phyloP scores from a whole-genome alignment of 208 protist genomes.

The Phytomonas serpens region DNA sequence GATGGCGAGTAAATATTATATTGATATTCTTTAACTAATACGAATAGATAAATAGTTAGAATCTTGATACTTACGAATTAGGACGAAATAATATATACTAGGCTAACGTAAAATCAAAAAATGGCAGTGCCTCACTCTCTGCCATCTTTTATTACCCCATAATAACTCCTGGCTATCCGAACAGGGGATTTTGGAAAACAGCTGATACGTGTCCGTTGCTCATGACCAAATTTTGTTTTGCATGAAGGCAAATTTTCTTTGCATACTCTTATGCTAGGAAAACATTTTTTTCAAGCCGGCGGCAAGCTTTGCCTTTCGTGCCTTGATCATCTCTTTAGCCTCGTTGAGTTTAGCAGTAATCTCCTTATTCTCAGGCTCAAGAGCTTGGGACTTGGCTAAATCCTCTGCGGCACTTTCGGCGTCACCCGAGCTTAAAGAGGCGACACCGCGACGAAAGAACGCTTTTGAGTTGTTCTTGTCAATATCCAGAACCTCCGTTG shows the following conservation, averaged over 20 bases:
- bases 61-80: background rate
- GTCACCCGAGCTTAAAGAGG: slow-evolving; percentile 47
- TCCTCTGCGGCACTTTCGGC: slow-evolving; percentile 62
- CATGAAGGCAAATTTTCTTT: background rate
- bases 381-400: slow-evolving; percentile 35
- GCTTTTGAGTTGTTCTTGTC: slow-evolving; percentile 80
- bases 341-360: slow-evolving; percentile 60
- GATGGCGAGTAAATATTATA: slow-evolving; percentile 2
- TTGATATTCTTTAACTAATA: background rate
- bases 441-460: slow-evolving; percentile 73
- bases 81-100: background rate
- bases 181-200: background rate
- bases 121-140: background rate
- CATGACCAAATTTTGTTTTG: background rate
- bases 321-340: slow-evolving; percentile 66
- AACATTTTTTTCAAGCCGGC: slow-evolving; percentile 87
- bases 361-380: slow-evolving; percentile 72
- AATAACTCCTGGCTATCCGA: background rate
- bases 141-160: background rate
- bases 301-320: slow-evolving; percentile 72
- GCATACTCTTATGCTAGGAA: slow-evolving; percentile 17
- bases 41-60: slow-evolving; percentile 7
- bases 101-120: background rate
- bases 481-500: slow-evolving; percentile 49
- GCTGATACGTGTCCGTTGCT: background rate